These are phyloP conservation scores for Zea luxurians DNA, from an alignment of 176 grass and related monocot genomes.

Conservation along the genomic window DNA sequence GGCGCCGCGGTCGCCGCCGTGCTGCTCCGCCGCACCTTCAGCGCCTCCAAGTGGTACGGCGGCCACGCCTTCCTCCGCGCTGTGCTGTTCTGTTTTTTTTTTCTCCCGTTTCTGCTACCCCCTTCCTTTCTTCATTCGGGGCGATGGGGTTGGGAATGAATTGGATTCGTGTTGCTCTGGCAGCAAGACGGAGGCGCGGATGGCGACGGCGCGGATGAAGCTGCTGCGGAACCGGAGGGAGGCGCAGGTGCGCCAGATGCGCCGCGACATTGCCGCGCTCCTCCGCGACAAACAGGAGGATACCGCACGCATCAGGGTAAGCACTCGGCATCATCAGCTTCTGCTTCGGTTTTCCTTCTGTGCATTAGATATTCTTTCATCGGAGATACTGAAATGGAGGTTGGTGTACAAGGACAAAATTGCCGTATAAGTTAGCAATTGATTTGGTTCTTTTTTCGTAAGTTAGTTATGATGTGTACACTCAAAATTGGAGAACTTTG, in stretches of 20 bases:
- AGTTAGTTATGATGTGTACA: background rate
- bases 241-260: conserved; percentile 81
- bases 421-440: background rate
- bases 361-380: background rate
- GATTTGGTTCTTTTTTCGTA: background rate
- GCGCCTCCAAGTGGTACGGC: conserved; percentile 70
- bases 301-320: conserved; percentile 82
- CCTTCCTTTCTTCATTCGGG: background rate
- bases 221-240: conserved; percentile 74
- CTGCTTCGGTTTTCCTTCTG: background rate
- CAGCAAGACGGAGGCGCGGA: conserved; percentile 91
- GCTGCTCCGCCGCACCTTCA: conserved; percentile 63
- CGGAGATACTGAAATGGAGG: background rate
- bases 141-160: background rate
- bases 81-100: background rate
- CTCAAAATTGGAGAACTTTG: background rate
- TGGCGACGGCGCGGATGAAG: conserved; percentile 87
- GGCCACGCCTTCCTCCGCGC: background rate
- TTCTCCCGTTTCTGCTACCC: background rate
- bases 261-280: conserved; percentile 71
- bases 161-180: background rate
- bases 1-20: conserved; percentile 48
- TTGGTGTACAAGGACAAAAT: background rate
- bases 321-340: background rate
- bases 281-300: conserved; percentile 71